Base-by-base conservation (phyloP, 2,329 filamentous ascomycete species). In the Fusarium algeriense region DNA sequence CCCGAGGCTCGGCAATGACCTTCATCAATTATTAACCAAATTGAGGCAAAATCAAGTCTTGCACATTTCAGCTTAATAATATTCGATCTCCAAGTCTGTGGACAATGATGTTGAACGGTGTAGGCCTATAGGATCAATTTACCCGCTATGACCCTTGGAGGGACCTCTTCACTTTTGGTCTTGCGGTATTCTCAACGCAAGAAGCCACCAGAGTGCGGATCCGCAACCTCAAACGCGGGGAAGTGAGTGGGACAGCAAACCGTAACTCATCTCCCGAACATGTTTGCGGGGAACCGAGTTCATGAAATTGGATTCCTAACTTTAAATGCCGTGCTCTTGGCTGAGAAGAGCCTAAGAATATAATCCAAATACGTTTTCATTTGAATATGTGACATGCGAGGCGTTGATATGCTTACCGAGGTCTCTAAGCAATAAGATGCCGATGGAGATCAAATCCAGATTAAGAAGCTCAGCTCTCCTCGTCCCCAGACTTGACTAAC, bases 201-300 rank as follows among this genome's bases (percentile, higher is more conserved):
- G 23, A 15, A n/a, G 13, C 26, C n/a, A 23, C 37, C 44, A 55
- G 55, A 60, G 35, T 61, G 64, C 69, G 69, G 69, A 65, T 71
- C 69, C 68, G 69, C 69, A 60, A 48, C 53, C 17, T 60, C 28
- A 28, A 43, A 41, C 48, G 67, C 66, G 66, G 67, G 68, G 54
- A 60, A 60, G 65, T 69, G 67, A 60, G 44, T 43, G 56, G 43
- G 40, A 41, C 41, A 30, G 30, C 30, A 45, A 50, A 46, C 41
- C 44, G 37, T 49, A 62, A 67, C 45, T 53, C 53, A 48, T 45
- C 23, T 23, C 66, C 64, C 46, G 38, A 45, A 17, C 9, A 54
- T 64, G 41, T 64, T 54, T 69, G 64, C 52, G 66, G 64, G 66
- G 66, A 69, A 69, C 37, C 34, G 40, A 45, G 28, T 28, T 62